phyloP scores from a whole-genome alignment of 805 yeast species.

The Spathaspora gorwiae region DNA sequence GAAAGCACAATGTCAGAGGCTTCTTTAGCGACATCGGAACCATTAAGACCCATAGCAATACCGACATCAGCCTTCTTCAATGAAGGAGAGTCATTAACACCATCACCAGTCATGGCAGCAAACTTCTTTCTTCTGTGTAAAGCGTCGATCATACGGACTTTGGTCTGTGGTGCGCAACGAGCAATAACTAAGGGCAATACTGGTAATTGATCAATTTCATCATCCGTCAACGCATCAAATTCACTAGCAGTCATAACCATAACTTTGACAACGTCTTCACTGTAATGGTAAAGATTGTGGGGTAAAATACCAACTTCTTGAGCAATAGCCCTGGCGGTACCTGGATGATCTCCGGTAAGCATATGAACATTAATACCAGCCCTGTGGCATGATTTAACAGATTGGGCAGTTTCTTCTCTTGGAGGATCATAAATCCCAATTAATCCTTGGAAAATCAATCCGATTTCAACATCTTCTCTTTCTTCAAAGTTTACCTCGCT shows the following conservation, averaged over 20 bases:
- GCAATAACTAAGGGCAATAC: conserved; percentile 75
- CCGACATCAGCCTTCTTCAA: conserved; percentile 91
- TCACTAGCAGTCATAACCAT: conserved; percentile 77
- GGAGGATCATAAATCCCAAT: conserved; percentile 36
- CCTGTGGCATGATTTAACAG: conserved; percentile 26
- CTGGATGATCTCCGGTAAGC: conserved; percentile 34
- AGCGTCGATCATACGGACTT: conserved; percentile 78
- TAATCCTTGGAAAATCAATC: conserved; percentile 23
- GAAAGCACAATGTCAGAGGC: conserved; percentile 95
- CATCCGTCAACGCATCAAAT: conserved; percentile 60
- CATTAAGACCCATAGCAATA: conserved; percentile 85
- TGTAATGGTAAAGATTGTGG: conserved; percentile 48
- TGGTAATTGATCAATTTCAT: conserved; percentile 56
- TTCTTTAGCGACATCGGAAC: conserved; percentile 96
- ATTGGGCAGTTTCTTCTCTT: conserved; percentile 25
- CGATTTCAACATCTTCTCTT: conserved; percentile 19
- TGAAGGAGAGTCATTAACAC: conserved; percentile 97
- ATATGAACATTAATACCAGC: conserved; percentile 34
- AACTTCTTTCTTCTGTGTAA: conserved; percentile 41
- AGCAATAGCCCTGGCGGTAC: conserved; percentile 34
- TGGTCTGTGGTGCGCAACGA: conserved; percentile 78
- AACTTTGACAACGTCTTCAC: conserved; percentile 51
- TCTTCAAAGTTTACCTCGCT: conserved; percentile 1
- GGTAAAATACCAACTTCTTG: conserved; percentile 35
- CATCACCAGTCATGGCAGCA: conserved; percentile 93